phyloP scores from a whole-genome alignment of 805 yeast genomes.

The Nakazawaea molendinolei region DNA sequence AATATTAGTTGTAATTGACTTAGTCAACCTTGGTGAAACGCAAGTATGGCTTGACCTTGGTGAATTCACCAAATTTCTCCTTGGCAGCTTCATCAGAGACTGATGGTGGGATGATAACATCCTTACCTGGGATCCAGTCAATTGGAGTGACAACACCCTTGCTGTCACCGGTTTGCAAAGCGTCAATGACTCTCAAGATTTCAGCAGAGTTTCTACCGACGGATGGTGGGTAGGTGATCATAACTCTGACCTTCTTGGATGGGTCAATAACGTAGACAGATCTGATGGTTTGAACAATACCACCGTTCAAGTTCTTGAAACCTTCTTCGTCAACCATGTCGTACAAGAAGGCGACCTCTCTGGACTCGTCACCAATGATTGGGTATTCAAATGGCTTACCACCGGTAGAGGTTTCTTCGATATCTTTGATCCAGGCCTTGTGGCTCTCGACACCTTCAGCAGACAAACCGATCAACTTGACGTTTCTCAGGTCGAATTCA shows the following conservation, averaged over 20 bases:
- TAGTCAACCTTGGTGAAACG: constrained; percentile 48
- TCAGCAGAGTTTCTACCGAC: constrained; percentile 93
- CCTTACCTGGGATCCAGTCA: constrained; percentile 86
- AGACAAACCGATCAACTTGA: constrained; percentile 84
- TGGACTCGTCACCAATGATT: constrained; percentile 80
- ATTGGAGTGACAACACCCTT: constrained; percentile 85
- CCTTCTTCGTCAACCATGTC: constrained; percentile 89
- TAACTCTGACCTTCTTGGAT: constrained; percentile 77
- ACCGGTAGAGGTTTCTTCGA: constrained; percentile 67
- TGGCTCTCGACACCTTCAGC: constrained; percentile 80
- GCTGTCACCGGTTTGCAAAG: constrained; percentile 79
- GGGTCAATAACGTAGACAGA: constrained; percentile 92
- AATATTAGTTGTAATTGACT: constrained; percentile 12
- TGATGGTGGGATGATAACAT: constrained; percentile 86
- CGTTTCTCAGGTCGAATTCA: constrained; percentile 79
- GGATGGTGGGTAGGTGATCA: constrained; percentile 86
- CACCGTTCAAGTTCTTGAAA: constrained; percentile 64
- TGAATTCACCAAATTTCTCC: constrained; percentile 80
- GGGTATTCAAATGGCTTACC: constrained; percentile 80
- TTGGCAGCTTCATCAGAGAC: constrained; percentile 74
- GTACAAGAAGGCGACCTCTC: constrained; percentile 77
- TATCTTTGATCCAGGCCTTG: constrained; percentile 83
- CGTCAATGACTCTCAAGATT: constrained; percentile 84
- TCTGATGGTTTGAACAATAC: constrained; percentile 82
- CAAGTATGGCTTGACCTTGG: constrained; percentile 84